Conservation (phyloP, 371 early-diverging fungal genomes). For the Mortierella sp. region DNA sequence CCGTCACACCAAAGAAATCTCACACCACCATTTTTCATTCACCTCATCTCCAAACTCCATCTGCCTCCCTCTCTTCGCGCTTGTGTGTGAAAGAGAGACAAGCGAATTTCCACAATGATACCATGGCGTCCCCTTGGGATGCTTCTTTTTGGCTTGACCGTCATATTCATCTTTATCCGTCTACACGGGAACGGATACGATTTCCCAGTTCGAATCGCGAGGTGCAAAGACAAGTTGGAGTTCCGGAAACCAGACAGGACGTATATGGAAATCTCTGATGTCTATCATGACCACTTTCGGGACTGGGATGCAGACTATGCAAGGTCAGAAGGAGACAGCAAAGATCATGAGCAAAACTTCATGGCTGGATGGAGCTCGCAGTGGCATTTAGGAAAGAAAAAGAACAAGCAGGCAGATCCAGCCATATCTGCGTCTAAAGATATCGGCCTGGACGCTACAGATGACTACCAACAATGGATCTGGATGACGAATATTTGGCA, state of each 20-base stretch:
- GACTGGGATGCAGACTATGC: background rate
- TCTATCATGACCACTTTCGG: conserved; percentile 22
- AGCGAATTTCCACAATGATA: conserved; percentile 18
- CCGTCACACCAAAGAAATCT: background rate
- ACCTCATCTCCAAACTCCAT: background rate
- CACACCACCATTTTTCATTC: background rate
- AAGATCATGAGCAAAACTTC: conserved; percentile 22
- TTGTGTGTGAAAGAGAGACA: background rate
- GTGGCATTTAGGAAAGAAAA: conserved; percentile 38
- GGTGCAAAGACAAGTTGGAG: conserved; percentile 12
- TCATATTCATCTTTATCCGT: conserved; percentile 51
- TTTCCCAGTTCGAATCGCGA: conserved; percentile 25
- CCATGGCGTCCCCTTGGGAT: conserved; percentile 55
- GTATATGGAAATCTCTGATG: conserved; percentile 31
- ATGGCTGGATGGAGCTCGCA: conserved; percentile 31
- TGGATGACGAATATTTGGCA: conserved; percentile 54
- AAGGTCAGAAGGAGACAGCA: background rate
- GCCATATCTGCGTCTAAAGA: background rate
- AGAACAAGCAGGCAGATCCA: background rate
- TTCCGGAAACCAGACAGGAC: conserved; percentile 25
- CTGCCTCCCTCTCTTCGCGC: background rate
- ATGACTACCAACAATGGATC: conserved; percentile 25
- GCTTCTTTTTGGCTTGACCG: conserved; percentile 42
- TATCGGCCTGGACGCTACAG: background rate
- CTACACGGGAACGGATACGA: conserved; percentile 54